Percentiles rank a stretch among this genome's conserved stretches.
These are phyloP conservation scores for Zalerion maritima DNA, from an alignment of 495 filamentous ascomycete genomes.

Conservation along the genomic window DNA sequence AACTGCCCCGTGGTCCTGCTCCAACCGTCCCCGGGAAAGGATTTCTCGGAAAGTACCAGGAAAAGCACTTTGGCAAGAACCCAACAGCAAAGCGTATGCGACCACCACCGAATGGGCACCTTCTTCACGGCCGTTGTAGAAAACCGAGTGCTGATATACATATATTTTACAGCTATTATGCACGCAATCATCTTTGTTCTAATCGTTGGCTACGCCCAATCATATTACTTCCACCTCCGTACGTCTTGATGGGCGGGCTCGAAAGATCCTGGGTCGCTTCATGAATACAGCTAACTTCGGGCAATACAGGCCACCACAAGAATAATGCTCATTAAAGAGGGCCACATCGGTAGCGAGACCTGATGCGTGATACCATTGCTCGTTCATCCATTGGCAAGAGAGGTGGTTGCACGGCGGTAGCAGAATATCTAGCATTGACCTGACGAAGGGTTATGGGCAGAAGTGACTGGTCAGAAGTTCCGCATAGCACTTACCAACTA, in stretches of 20 bases:
- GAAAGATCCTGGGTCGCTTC: background rate
- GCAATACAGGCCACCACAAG: conserved; percentile 94
- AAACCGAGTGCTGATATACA: conserved; percentile 12
- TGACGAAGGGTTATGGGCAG: too few species aligned
- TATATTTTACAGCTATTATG: conserved; percentile 50
- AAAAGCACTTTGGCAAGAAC: conserved; percentile 90
- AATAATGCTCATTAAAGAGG: conserved; percentile 82
- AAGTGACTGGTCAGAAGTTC: too few species aligned
- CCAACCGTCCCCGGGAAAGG: conserved; percentile 68
- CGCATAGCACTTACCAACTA: too few species aligned
- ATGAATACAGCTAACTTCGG: conserved; percentile 14
- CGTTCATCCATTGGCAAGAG: too few species aligned
- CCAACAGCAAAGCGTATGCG: conserved; percentile 71
- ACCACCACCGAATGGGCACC: conserved; percentile 7
- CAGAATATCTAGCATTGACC: too few species aligned
- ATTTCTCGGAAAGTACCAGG: conserved; percentile 74
- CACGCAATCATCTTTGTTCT: conserved; percentile 69
- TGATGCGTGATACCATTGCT: too few species aligned
- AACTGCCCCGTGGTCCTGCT: conserved; percentile 79
- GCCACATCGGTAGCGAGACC: too few species aligned
- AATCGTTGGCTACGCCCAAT: conserved; percentile 75
- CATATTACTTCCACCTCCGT: conserved; percentile 99
- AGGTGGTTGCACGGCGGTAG: too few species aligned
- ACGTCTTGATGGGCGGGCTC: conserved; percentile 24
- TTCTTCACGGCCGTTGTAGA: background rate